Percentiles rank a stretch among this genome's conserved stretches.
Evolutionary conservation across 2,329 filamentous ascomycete species (phyloP).

Genomic region (Penicillium crustosum): DNA sequence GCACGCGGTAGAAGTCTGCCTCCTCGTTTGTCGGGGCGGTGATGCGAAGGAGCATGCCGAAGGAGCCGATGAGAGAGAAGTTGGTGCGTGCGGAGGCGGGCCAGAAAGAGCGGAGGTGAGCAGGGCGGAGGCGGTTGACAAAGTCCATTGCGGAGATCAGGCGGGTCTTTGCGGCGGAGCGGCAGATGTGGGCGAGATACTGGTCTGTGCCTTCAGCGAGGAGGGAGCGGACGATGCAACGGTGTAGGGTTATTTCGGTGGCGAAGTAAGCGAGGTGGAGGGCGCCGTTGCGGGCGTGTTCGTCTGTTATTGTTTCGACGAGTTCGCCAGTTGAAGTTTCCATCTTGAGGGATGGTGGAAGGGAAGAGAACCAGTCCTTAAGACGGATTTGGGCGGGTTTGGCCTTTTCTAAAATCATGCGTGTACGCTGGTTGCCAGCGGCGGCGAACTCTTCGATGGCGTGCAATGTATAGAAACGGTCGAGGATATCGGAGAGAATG

Average conservation of each 20-base stretch:
- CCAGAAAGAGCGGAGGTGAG: slow-evolving; percentile 90
- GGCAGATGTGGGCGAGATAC: slow-evolving; percentile 88
- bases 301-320: slow-evolving; percentile 42
- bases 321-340: slow-evolving; percentile 49
- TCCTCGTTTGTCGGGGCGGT: slow-evolving; percentile 85
- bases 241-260: slow-evolving; percentile 88
- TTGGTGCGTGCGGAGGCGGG: slow-evolving; percentile 57
- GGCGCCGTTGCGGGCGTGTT: slow-evolving; percentile 58
- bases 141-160: slow-evolving; percentile 97
- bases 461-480: slow-evolving; percentile 53
- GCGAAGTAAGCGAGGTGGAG: slow-evolving; percentile 92
- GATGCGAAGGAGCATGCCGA: slow-evolving; percentile 85
- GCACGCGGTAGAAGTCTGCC: slow-evolving; percentile 84
- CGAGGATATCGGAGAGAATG: slow-evolving; percentile 53
- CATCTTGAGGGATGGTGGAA: slow-evolving; percentile 52
- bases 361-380: slow-evolving; percentile 53
- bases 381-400: slow-evolving; percentile 56
- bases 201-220: slow-evolving; percentile 61
- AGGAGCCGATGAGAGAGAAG: slow-evolving; percentile 92
- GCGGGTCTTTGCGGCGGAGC: slow-evolving; percentile 87
- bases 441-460: slow-evolving; percentile 47
- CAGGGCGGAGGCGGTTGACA: slow-evolving; percentile 84
- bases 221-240: slow-evolving; percentile 83
- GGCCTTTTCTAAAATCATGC: slow-evolving; percentile 52
- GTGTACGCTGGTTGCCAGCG: slow-evolving; percentile 46